These are phyloP conservation scores for Botrytis byssoidea DNA, from an alignment of 2,329 filamentous ascomycete genomes.

Conservation along the genomic window DNA sequence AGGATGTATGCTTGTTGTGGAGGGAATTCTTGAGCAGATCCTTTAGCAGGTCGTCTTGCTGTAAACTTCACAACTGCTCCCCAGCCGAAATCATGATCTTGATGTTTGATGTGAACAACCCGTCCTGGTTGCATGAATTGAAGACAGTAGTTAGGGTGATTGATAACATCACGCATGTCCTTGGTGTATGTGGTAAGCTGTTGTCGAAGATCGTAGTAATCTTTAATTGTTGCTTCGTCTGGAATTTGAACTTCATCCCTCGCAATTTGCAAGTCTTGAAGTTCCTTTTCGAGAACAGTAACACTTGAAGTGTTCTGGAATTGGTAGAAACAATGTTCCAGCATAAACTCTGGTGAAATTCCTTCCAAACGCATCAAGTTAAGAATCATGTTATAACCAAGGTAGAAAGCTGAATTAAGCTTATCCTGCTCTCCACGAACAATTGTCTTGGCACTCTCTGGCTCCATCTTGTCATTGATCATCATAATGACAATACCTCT, in stretches of 20 bases:
- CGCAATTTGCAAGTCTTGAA: constrained; percentile 75
- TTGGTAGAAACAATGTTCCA: constrained; percentile 97
- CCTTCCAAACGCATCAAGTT: constrained; percentile 97
- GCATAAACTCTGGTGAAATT: constrained; percentile 98
- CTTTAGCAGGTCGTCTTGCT: constrained; percentile 63
- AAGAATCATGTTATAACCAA: constrained; percentile 99
- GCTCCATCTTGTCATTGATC: constrained; percentile 96
- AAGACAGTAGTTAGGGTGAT: constrained; percentile 82
- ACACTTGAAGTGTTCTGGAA: constrained; percentile 95
- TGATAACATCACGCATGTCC: constrained; percentile 89
- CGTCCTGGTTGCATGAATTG: constrained; percentile 87
- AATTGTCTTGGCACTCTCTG: constrained; percentile 88
- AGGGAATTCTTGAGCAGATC: constrained; percentile 62
- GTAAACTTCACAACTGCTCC: constrained; percentile 79
- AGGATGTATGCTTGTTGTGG: constrained; percentile 79
- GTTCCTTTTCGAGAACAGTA: constrained; percentile 76
- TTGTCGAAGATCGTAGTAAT: constrained; percentile 88
- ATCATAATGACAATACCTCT: constrained; percentile 99
- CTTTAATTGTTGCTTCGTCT: constrained; percentile 84
- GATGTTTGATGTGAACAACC: constrained; percentile 79
- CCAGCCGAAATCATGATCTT: constrained; percentile 86
- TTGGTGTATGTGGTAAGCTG: constrained; percentile 80
- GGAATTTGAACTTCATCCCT: constrained; percentile 72
- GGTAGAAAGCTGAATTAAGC: constrained; percentile 94
- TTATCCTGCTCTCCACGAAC: constrained; percentile 96